A percentile compares a stretch with the other conserved stretches of the same genome.
Conservation (phyloP, 495 filamentous ascomycete species). For the Pyronema omphalodes region DNA sequence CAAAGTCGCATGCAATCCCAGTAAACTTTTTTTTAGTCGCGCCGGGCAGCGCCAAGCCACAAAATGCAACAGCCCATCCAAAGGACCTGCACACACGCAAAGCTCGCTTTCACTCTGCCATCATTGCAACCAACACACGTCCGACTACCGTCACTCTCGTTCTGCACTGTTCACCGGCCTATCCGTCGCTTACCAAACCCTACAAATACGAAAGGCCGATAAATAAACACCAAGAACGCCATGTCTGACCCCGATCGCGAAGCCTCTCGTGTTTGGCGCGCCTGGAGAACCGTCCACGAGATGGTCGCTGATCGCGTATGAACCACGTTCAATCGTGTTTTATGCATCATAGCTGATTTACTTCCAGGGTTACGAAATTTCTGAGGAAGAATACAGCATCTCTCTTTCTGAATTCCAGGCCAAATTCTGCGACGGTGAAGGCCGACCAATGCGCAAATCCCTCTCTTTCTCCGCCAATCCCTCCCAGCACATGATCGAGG, state of each 20-base stretch:
- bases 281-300: conserved; percentile 71
- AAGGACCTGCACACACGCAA: no score
- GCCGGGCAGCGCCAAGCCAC: background rate
- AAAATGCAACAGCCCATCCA: background rate
- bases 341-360: background rate
- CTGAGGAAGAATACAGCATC: conserved; percentile 73
- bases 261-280: conserved; percentile 62
- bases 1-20: background rate
- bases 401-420: conserved; percentile 53
- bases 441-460: conserved; percentile 42
- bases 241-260: conserved; percentile 41
- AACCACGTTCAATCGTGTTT: background rate
- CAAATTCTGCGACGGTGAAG: conserved; percentile 48
- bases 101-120: no score
- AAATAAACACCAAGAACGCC: background rate
- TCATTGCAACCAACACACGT: no score
- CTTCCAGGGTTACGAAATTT: conserved; percentile 68
- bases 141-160: no score
- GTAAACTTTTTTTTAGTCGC: background rate
- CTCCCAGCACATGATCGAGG: conserved; percentile 59
- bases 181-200: no score
- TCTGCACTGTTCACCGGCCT: no score
- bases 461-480: conserved; percentile 79
- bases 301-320: conserved; percentile 68
- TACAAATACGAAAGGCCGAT: no score